A percentile compares a stretch with the other conserved stretches of the same genome.
phyloP scores from a whole-genome alignment of 2,329 filamentous ascomycete genomes.

The Albophoma yamanashiensis region DNA sequence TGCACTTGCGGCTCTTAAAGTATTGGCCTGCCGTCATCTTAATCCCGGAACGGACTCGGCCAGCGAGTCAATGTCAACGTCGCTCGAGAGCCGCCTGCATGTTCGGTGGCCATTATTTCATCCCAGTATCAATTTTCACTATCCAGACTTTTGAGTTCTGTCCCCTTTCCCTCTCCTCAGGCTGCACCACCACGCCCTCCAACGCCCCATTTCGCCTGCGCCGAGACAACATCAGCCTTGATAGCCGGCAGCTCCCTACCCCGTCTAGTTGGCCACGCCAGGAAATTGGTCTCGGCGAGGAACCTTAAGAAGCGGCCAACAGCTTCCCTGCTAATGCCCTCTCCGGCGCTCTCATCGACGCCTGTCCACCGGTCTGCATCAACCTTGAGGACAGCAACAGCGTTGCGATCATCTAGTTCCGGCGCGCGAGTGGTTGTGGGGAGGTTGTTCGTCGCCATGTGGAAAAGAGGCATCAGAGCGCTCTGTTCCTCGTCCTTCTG shows the following conservation, averaged over 20 bases:
- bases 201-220: background rate
- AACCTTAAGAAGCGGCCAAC: constrained; percentile 16
- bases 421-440: constrained; percentile 58
- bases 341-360: constrained; percentile 41
- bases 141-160: too few relatives aligned
- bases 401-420: constrained; percentile 55
- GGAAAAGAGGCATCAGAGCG: constrained; percentile 51
- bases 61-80: too few relatives aligned
- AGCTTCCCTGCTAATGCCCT: constrained; percentile 15
- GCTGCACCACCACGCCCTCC: background rate
- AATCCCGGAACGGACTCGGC: too few relatives aligned
- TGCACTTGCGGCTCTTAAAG: too few relatives aligned
- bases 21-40: too few relatives aligned
- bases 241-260: background rate
- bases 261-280: constrained; percentile 12
- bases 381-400: constrained; percentile 49
- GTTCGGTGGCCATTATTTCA: too few relatives aligned
- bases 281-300: constrained; percentile 18
- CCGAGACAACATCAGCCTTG: background rate
- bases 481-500: constrained; percentile 18
- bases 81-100: too few relatives aligned
- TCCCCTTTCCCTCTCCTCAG: background rate
- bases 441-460: constrained; percentile 60
- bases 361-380: constrained; percentile 51
- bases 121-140: too few relatives aligned